Evolutionary conservation across 2,329 filamentous ascomycete species (phyloP).

Genomic region (Colletotrichum sp.): DNA sequence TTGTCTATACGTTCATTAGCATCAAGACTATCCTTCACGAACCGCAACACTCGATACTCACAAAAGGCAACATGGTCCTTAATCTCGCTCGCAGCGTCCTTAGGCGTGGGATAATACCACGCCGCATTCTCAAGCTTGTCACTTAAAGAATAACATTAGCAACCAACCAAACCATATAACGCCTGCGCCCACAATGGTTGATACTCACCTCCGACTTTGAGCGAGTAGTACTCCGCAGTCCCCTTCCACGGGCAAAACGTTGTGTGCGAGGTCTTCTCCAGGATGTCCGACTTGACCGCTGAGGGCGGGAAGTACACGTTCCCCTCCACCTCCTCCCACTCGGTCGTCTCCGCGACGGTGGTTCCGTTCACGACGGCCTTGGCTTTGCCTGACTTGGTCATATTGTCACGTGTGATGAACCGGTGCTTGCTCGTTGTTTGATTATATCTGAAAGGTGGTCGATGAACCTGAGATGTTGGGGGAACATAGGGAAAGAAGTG

Average conservation of each 20-base stretch:
- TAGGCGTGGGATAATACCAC: constrained; percentile 62
- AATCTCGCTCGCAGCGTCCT: constrained; percentile 53
- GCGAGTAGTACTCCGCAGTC: constrained; percentile 59
- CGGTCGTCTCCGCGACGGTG: constrained; percentile 54
- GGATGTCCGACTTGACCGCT: constrained; percentile 47
- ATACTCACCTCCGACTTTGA: constrained; percentile 49
- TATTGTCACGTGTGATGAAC: not conserved
- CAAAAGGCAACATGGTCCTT: constrained; percentile 64
- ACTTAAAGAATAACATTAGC: constrained; percentile 31
- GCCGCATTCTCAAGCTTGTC: constrained; percentile 56
- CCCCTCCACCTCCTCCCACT: constrained; percentile 60
- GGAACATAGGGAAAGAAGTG: not conserved
- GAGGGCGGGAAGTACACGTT: constrained; percentile 61
- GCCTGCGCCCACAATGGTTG: not conserved
- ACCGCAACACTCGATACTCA: constrained; percentile 35
- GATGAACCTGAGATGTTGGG: not conserved
- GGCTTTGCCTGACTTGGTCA: constrained; percentile 33
- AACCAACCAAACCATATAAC: not conserved
- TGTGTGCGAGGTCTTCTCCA: constrained; percentile 47
- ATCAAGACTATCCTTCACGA: constrained; percentile 11
- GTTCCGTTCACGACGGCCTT: constrained; percentile 53
- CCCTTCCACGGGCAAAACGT: constrained; percentile 65
- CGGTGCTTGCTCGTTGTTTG: not conserved
- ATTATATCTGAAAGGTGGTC: not conserved
- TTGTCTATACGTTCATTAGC: constrained; percentile 30